phyloP scores from a whole-genome alignment of 2,329 filamentous ascomycete genomes.

The Camptophora hylomeconis region DNA sequence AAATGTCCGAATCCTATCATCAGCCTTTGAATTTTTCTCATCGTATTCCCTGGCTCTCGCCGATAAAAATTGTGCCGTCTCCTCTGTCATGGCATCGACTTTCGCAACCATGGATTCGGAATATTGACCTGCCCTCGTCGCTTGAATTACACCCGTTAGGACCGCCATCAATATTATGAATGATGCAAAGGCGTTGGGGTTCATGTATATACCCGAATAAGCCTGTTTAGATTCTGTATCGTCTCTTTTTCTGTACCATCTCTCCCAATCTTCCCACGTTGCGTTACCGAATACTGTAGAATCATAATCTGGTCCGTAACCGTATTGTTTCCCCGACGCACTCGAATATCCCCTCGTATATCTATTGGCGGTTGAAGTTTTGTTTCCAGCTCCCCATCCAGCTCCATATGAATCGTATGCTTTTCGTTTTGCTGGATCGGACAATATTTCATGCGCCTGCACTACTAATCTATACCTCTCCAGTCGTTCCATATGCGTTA shows the following conservation, averaged over 20 bases:
- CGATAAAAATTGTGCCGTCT: slow-evolving; percentile 41
- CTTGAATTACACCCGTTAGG: slow-evolving; percentile 60
- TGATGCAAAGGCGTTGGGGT: slow-evolving; percentile 64
- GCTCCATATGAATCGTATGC: slow-evolving; percentile 72
- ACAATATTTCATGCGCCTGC: slow-evolving; percentile 76
- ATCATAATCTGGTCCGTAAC: slow-evolving; percentile 25
- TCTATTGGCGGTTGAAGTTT: slow-evolving; percentile 13
- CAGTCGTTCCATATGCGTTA: slow-evolving; percentile 53
- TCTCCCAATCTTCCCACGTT: slow-evolving; percentile 97
- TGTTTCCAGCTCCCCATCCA: slow-evolving; percentile 64
- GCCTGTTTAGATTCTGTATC: slow-evolving; percentile 24
- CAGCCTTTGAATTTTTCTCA: slow-evolving; percentile 39
- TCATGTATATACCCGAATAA: slow-evolving; percentile 50
- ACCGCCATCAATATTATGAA: slow-evolving; percentile 58
- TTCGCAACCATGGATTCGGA: slow-evolving; percentile 52
- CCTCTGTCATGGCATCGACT: slow-evolving; percentile 52
- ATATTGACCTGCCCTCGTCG: slow-evolving; percentile 51
- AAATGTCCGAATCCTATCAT: slow-evolving; percentile 65
- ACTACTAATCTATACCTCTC: slow-evolving; percentile 85
- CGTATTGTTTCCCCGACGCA: slow-evolving; percentile 18
- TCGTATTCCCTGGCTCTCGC: slow-evolving; percentile 35
- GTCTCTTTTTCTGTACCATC: slow-evolving; percentile 51
- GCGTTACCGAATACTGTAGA: slow-evolving; percentile 56
- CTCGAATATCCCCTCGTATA: slow-evolving; percentile 15
- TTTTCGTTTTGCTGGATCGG: slow-evolving; percentile 61